Evolutionary conservation across 1,139 yeast genomes (phyloP).

Genomic region (Pichia sp.): DNA sequence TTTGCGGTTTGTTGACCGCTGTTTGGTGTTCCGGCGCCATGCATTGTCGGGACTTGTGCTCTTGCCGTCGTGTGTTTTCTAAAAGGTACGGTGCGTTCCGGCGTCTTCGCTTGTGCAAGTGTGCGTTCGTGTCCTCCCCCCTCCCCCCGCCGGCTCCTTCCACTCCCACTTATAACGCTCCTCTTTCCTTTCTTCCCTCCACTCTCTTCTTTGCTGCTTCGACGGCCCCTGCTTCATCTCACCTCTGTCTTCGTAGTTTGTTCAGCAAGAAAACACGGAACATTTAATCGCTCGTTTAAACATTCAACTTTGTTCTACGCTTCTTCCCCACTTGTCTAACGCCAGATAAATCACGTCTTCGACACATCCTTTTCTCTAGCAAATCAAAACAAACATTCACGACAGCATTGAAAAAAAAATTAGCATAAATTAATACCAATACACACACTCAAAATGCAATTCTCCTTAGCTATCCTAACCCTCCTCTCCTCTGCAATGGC

Average conservation of each 20-base stretch:
- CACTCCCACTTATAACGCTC: background rate
- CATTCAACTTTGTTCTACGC: background rate
- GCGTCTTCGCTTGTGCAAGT: background rate
- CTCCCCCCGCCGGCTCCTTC: background rate
- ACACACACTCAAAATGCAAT: slow-evolving; percentile 26
- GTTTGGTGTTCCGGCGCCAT: background rate
- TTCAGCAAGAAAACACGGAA: background rate
- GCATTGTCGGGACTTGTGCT: background rate
- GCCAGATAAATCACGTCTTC: background rate
- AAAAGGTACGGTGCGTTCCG: background rate
- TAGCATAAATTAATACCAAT: background rate
- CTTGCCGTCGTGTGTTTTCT: background rate
- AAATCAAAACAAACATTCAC: background rate
- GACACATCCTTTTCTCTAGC: background rate
- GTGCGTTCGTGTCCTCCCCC: background rate
- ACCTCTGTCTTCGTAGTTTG: background rate
- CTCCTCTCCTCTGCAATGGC: slow-evolving; percentile 52
- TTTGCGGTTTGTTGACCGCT: background rate
- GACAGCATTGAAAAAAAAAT: background rate
- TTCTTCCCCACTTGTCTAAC: background rate
- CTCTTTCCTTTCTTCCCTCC: slow-evolving; percentile 2
- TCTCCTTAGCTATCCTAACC: slow-evolving; percentile 38
- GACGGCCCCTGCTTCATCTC: background rate
- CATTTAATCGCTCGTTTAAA: background rate
- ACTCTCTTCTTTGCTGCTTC: background rate